Percentiles rank a stretch among this genome's conserved stretches.
phyloP scores from a whole-genome alignment of 169 alveolate species.

The Plasmodium coatneyi region DNA sequence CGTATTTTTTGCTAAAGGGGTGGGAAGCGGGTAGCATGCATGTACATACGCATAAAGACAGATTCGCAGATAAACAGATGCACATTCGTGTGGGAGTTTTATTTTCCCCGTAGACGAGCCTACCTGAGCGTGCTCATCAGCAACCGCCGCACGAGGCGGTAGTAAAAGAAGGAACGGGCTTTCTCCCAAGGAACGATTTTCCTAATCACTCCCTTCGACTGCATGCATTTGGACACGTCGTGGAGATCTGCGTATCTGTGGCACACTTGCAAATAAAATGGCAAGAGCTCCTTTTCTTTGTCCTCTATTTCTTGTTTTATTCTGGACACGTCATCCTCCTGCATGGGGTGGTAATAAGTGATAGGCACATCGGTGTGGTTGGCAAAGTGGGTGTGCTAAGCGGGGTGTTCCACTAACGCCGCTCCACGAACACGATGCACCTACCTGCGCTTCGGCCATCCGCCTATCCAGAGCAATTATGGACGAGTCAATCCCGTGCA shows the following conservation, averaged over 20 bases:
- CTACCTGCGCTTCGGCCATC: conserved; percentile 48
- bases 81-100: background rate
- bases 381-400: background rate
- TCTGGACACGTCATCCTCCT: conserved; percentile 48
- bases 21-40: background rate
- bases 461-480: conserved; percentile 66
- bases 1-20: conserved; percentile 31
- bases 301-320: conserved; percentile 77
- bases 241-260: conserved; percentile 88
- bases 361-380: background rate
- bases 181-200: conserved; percentile 85
- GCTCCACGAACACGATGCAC: background rate
- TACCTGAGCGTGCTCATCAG: conserved; percentile 77
- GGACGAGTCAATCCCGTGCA: conserved; percentile 78
- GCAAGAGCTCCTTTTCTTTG: conserved; percentile 77
- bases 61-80: background rate
- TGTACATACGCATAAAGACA: background rate
- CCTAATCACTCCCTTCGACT: conserved; percentile 85
- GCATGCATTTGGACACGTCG: conserved; percentile 89
- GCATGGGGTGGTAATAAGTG: conserved; percentile 32
- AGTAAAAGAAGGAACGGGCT: conserved; percentile 84
- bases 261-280: conserved; percentile 84
- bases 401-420: background rate
- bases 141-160: conserved; percentile 81
- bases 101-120: background rate